Percentiles rank a stretch among this genome's conserved stretches.
phyloP scores from a whole-genome alignment of 345 rosid genomes.

The Melaleuca alternifolia region DNA sequence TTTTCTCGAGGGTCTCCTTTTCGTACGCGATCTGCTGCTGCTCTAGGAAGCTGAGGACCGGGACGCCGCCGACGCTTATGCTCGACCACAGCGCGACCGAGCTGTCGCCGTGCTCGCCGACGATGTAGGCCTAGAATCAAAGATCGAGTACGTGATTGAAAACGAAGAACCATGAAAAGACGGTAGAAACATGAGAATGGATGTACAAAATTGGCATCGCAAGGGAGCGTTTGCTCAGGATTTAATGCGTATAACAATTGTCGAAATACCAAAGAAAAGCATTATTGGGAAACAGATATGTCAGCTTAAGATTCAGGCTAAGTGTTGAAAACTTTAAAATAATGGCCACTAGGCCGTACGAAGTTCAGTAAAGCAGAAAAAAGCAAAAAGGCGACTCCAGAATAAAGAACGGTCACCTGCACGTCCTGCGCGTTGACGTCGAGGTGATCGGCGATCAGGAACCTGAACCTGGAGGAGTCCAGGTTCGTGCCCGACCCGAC shows the following conservation, averaged over 20 bases:
- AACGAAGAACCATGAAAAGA: background rate
- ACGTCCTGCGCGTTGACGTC: slow-evolving; percentile 95
- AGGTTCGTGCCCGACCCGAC: slow-evolving; percentile 88
- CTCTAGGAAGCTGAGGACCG: slow-evolving; percentile 62
- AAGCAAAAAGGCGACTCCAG: background rate
- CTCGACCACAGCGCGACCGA: slow-evolving; percentile 97
- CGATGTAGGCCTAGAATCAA: slow-evolving; percentile 52
- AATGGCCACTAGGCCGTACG: background rate
- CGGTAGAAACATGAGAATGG: too few species aligned
- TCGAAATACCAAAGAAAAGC: background rate
- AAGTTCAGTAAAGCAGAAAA: background rate
- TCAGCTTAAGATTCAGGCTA: background rate
- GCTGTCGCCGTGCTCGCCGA: slow-evolving; percentile 96
- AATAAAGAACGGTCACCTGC: slow-evolving; percentile 32
- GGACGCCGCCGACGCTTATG: slow-evolving; percentile 88
- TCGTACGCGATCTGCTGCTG: slow-evolving; percentile 65
- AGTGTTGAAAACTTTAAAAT: background rate
- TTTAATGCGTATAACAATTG: background rate
- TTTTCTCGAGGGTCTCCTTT: slow-evolving; percentile 63
- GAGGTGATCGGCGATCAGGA: slow-evolving; percentile 79
- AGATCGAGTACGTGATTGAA: background rate
- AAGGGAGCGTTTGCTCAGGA: too few species aligned
- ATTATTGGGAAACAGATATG: background rate
- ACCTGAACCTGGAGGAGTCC: slow-evolving; percentile 80
- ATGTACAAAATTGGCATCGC: too few species aligned